A percentile compares a stretch with the other conserved stretches of the same genome.
Conservation (phyloP, 495 filamentous ascomycete genomes). For the Aspergillus taichungensis region DNA sequence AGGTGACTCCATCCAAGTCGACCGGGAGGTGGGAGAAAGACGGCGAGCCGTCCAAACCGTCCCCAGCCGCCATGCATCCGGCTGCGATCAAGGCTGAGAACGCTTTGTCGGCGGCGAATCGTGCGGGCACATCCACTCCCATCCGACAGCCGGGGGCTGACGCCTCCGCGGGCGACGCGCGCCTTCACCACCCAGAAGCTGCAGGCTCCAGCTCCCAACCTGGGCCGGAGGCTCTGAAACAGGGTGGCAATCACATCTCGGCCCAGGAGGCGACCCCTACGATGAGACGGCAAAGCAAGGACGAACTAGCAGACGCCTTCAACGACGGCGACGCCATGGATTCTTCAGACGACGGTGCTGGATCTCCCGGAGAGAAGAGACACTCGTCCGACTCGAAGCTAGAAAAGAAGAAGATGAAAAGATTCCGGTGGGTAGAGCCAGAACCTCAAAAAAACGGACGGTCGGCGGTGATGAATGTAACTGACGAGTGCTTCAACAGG, state of each 20-base stretch:
- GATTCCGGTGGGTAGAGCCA: slow-evolving; percentile 62
- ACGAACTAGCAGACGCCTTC: slow-evolving; percentile 9
- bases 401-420: slow-evolving; percentile 90
- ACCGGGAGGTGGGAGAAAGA: slow-evolving; percentile 17
- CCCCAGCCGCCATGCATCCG: slow-evolving; percentile 24
- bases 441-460: neutral
- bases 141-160: slow-evolving; percentile 16
- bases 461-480: neutral
- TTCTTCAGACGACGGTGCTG: slow-evolving; percentile 27
- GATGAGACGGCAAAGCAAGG: slow-evolving; percentile 8
- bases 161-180: slow-evolving; percentile 1
- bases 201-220: slow-evolving; percentile 3
- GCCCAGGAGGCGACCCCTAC: too few species aligned
- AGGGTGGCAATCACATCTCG: too few species aligned
- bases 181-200: slow-evolving; percentile 4
- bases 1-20: slow-evolving; percentile 14
- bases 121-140: slow-evolving; percentile 9
- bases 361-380: slow-evolving; percentile 17
- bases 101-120: slow-evolving; percentile 19
- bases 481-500: slow-evolving; percentile 35
- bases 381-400: slow-evolving; percentile 22
- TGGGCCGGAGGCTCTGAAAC: too few species aligned
- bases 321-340: slow-evolving; percentile 19
- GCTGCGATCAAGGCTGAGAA: slow-evolving; percentile 27
- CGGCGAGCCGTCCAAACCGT: slow-evolving; percentile 9